phyloP scores from a whole-genome alignment of 495 filamentous ascomycete species.

The Penicillium chermesinum region DNA sequence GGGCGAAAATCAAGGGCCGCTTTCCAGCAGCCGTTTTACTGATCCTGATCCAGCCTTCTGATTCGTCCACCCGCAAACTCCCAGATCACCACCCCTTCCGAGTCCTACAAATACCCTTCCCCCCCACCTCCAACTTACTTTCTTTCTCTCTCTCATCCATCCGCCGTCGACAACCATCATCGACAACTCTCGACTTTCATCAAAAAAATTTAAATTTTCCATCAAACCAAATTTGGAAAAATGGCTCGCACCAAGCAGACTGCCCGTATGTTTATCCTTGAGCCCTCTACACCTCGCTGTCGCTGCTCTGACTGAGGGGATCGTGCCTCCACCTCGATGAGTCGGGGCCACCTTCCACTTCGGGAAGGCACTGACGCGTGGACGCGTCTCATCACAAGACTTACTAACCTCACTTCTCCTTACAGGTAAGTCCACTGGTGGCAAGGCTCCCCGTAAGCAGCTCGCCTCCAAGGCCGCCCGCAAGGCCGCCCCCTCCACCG shows the following conservation, averaged over 20 bases:
- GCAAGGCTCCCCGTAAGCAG: conserved; percentile 99
- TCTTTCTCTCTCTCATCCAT: conserved; percentile 28
- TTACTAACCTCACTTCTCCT: conserved; percentile 29
- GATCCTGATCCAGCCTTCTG: conserved; percentile 24
- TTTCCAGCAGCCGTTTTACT: conserved; percentile 30
- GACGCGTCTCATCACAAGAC: conserved; percentile 18
- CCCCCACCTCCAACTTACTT: conserved; percentile 43
- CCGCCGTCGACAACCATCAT: conserved; percentile 35
- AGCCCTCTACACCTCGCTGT: conserved; percentile 9
- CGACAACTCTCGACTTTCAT: conserved; percentile 36
- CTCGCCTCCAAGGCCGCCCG: conserved; percentile 82
- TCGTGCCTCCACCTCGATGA: background rate
- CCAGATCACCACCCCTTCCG: conserved; percentile 40
- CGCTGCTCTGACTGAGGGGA: background rate
- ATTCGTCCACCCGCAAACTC: conserved; percentile 17
- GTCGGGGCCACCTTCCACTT: background rate
- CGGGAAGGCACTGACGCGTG: conserved; percentile 11
- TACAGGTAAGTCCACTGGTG: conserved; percentile 93
- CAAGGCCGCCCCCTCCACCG: conserved; percentile 70
- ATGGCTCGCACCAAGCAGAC: conserved; percentile 99
- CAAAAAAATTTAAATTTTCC: conserved; percentile 34
- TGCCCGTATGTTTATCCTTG: conserved; percentile 66
- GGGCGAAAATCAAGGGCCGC: conserved; percentile 22
- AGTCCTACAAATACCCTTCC: conserved; percentile 47
- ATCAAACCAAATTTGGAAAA: conserved; percentile 41